A percentile compares a stretch with the other conserved stretches of the same genome.
Evolutionary conservation across 2,329 filamentous ascomycete genomes (phyloP).

Genomic region (Drechslera avenae): DNA sequence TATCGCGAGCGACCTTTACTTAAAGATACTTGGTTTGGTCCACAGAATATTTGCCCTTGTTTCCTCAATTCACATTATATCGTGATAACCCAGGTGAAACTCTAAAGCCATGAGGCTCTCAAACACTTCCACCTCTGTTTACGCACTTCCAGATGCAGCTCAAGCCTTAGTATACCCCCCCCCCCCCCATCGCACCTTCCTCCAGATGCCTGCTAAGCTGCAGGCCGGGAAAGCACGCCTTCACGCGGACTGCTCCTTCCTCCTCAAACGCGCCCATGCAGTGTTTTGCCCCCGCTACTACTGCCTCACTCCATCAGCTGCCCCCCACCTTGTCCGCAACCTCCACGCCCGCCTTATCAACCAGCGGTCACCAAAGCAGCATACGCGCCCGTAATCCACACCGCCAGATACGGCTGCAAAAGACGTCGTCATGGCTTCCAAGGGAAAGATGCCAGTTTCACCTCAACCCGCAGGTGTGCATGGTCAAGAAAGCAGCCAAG

Average conservation of each 20-base stretch:
- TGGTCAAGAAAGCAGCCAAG: slow-evolving; percentile 26
- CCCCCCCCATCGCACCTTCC: background rate
- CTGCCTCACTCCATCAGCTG: background rate
- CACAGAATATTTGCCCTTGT: too few species aligned
- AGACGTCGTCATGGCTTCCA: slow-evolving; percentile 1
- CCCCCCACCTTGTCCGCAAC: slow-evolving; percentile 3
- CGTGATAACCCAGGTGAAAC: too few species aligned
- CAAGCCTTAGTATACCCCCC: background rate
- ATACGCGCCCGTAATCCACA: slow-evolving; percentile 2
- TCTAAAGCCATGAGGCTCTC: background rate
- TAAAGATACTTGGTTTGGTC: too few species aligned
- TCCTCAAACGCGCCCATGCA: background rate
- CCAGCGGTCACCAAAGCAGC: slow-evolving; percentile 6
- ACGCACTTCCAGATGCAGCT: too few species aligned
- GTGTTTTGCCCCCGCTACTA: background rate
- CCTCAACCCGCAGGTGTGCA: slow-evolving; percentile 1
- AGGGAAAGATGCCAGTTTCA: background rate
- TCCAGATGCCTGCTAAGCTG: background rate
- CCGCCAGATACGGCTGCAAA: background rate
- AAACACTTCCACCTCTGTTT: too few species aligned
- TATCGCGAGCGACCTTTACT: too few species aligned
- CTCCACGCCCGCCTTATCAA: slow-evolving; percentile 6
- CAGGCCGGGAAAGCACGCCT: slow-evolving; percentile 6
- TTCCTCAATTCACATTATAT: too few species aligned
- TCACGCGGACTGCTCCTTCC: slow-evolving; percentile 5